Conservation (phyloP, 2,329 filamentous ascomycete species). For the Acrocalymma vagum region DNA sequence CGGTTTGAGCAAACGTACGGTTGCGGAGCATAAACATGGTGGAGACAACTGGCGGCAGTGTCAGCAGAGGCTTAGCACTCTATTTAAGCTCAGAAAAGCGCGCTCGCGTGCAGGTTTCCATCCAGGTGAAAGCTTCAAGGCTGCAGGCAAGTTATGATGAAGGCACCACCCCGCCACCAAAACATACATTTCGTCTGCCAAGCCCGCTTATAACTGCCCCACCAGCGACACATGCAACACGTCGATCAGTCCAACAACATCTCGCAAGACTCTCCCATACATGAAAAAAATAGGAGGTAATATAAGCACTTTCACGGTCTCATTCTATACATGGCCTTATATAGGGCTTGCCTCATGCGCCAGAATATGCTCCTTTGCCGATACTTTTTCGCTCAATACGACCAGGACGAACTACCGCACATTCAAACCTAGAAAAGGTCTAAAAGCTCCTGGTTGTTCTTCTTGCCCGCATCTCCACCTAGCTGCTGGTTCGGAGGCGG, state of each 20-base stretch:
- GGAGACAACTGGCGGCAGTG: constrained; percentile 18
- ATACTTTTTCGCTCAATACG: constrained; percentile 18
- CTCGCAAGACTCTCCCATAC: too few species aligned
- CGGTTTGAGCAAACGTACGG: constrained; percentile 39
- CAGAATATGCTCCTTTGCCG: constrained; percentile 21
- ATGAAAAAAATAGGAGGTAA: too few species aligned
- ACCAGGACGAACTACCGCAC: neutral
- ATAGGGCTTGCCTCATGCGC: constrained; percentile 18
- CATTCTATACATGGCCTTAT: constrained; percentile 24
- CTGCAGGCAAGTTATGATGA: constrained; percentile 29
- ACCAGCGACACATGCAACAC: too few species aligned
- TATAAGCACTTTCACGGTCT: constrained; percentile 8
- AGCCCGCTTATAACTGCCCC: too few species aligned
- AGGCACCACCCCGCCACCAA: too few species aligned
- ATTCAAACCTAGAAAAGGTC: constrained; percentile 58
- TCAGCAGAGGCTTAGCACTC: constrained; percentile 19
- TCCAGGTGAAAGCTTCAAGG: constrained; percentile 17
- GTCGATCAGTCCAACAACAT: too few species aligned
- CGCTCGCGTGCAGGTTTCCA: constrained; percentile 20
- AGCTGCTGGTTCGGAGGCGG: constrained; percentile 71
- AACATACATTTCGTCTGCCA: too few species aligned
- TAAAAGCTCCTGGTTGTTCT: constrained; percentile 64
- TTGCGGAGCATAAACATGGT: constrained; percentile 53
- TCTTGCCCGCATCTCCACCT: constrained; percentile 60
- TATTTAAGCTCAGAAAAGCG: constrained; percentile 27